Percentiles rank a stretch among this genome's conserved stretches.
Evolutionary conservation across 257 asterid genomes (phyloP).

Genomic region (Jaltomata sinuosa): DNA sequence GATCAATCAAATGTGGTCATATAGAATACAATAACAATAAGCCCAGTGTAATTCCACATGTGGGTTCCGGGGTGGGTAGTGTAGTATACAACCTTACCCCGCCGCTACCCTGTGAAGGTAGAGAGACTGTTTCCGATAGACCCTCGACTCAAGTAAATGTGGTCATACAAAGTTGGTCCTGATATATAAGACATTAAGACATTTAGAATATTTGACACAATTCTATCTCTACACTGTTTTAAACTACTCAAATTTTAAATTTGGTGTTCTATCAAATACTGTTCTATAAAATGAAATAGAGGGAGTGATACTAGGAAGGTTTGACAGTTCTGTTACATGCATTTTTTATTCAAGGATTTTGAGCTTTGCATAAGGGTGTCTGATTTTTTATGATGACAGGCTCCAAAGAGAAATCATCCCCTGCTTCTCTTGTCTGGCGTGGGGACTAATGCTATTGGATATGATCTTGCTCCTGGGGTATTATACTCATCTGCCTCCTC

Average conservation of each 20-base stretch:
- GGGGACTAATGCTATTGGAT: conserved; percentile 96
- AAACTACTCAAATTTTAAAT: neutral
- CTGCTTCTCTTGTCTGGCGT: conserved; percentile 87
- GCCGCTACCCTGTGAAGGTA: neutral
- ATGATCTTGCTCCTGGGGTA: conserved; percentile 94
- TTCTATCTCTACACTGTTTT: neutral
- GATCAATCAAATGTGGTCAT: neutral
- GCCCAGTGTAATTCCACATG: too few species aligned
- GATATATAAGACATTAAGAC: neutral
- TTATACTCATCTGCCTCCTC: neutral
- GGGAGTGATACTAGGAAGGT: neutral
- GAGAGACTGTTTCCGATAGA: neutral
- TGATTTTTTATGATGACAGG: conserved; percentile 24
- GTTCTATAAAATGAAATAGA: neutral
- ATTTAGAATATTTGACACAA: neutral
- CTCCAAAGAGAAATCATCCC: conserved; percentile 82
- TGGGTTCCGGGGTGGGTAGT: too few species aligned
- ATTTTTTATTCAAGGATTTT: neutral
- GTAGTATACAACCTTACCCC: too few species aligned
- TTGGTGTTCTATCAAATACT: neutral
- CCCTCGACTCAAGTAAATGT: neutral
- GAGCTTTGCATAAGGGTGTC: neutral
- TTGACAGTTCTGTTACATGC: neutral
- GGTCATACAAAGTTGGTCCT: neutral
- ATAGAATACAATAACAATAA: neutral